Evolutionary conservation across 129 eudicot species (phyloP).

Genomic region (Centaurea solstitialis): DNA sequence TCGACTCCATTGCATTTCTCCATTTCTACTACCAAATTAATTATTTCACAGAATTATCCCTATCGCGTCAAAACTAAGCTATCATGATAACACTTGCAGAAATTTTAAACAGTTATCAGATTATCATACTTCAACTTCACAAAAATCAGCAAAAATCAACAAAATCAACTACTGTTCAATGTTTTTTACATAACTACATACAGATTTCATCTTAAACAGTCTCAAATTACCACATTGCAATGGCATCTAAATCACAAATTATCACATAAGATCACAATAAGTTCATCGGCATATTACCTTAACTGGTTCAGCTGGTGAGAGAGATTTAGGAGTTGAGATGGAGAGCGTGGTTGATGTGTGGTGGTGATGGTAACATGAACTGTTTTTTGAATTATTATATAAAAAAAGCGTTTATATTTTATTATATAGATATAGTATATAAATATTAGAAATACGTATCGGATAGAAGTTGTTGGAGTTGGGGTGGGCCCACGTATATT

Average conservation of each 20-base stretch:
- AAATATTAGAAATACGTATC: neutral
- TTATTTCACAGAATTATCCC: neutral
- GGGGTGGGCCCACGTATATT: constrained; percentile 14
- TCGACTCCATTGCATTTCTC: neutral
- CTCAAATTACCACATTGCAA: neutral
- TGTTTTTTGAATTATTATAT: neutral
- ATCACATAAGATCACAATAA: constrained; percentile 9
- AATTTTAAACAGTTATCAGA: neutral
- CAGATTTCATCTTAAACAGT: neutral
- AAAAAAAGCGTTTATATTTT: neutral
- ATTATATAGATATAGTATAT: neutral
- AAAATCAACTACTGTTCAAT: constrained; percentile 6
- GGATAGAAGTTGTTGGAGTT: constrained; percentile 20
- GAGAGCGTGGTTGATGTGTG: constrained; percentile 1
- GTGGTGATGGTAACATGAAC: constrained; percentile 24
- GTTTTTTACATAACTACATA: neutral
- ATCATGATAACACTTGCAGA: constrained; percentile 14
- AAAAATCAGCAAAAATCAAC: neutral
- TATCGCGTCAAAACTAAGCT: neutral
- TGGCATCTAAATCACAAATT: neutral
- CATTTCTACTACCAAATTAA: neutral
- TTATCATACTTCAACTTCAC: neutral
- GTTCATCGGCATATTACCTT: constrained; percentile 29
- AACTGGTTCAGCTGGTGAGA: constrained; percentile 8
- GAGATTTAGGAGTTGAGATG: constrained; percentile 16